Percentiles rank a stretch among this genome's conserved stretches.
Evolutionary conservation across 106 monocot genomes (phyloP).

Genomic region (Platanthera guangdongensis): DNA sequence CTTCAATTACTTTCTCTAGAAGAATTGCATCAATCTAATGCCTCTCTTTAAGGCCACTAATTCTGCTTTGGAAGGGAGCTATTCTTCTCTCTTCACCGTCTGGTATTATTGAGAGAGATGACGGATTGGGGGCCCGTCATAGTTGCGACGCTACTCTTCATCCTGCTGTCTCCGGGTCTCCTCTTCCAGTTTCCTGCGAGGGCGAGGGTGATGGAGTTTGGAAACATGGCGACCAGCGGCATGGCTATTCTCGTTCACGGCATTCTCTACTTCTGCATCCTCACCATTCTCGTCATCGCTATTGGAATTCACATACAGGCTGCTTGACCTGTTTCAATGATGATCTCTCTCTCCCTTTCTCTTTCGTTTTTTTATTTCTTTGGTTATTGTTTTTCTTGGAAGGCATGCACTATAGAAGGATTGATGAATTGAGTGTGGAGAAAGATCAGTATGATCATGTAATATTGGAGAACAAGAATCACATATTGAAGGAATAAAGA

Average conservation of each 20-base stretch:
- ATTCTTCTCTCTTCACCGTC: not conserved
- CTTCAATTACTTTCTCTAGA: slow-evolving; percentile 15
- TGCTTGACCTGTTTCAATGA: slow-evolving; percentile 9
- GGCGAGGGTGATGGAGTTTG: slow-evolving; percentile 25
- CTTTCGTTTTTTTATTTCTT: not conserved
- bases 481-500: too few species aligned
- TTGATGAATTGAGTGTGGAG: too few species aligned
- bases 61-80: not conserved
- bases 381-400: too few species aligned
- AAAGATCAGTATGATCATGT: too few species aligned
- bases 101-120: not conserved
- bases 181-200: slow-evolving; percentile 21
- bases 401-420: too few species aligned
- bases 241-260: slow-evolving; percentile 18
- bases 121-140: slow-evolving; percentile 23
- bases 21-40: slow-evolving; percentile 12
- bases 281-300: slow-evolving; percentile 20
- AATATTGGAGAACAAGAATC: too few species aligned
- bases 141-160: slow-evolving; percentile 17
- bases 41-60: not conserved
- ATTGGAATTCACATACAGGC: slow-evolving; percentile 21
- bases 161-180: slow-evolving; percentile 19
- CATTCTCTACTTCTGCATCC: slow-evolving; percentile 23
- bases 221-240: slow-evolving; percentile 20
- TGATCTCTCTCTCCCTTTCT: not conserved